Evolutionary conservation across 202 grass and related monocot species (phyloP).

Genomic region (Eragrostis tef): DNA sequence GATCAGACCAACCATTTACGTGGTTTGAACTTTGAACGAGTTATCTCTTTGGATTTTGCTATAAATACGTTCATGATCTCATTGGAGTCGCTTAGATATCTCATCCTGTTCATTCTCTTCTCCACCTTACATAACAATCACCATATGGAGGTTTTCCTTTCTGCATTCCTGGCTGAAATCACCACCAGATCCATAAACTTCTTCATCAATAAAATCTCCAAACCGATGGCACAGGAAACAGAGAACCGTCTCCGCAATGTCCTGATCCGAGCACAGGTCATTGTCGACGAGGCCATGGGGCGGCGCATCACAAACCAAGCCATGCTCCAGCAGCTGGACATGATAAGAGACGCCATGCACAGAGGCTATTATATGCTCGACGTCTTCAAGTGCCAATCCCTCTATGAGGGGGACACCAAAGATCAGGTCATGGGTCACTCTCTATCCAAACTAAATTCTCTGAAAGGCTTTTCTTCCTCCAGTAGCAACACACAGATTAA

Average conservation of each 20-base stretch:
- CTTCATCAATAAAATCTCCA: not conserved
- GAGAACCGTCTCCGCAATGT: not conserved
- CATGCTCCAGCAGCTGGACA: not conserved
- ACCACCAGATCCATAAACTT: not conserved
- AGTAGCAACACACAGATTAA: not conserved
- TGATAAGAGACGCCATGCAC: not conserved
- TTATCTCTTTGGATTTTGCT: not conserved
- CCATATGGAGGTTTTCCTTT: too few species aligned
- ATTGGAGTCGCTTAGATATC: too few species aligned
- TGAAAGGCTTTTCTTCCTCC: not conserved
- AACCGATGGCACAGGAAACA: fast-evolving
- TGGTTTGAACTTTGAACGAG: not conserved
- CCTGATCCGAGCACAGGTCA: not conserved
- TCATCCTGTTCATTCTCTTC: not conserved
- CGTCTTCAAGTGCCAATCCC: not conserved
- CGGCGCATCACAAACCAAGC: not conserved
- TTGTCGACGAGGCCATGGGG: not conserved
- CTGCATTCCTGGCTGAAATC: too few species aligned
- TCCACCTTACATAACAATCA: not conserved
- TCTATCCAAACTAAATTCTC: not conserved
- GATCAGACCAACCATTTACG: not conserved
- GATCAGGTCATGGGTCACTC: not conserved
- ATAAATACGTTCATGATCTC: too few species aligned
- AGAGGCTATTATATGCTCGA: not conserved
- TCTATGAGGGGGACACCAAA: not conserved